Conservation (phyloP, 768 basidiomycete genomes). For the Hygrocybe punicea region DNA sequence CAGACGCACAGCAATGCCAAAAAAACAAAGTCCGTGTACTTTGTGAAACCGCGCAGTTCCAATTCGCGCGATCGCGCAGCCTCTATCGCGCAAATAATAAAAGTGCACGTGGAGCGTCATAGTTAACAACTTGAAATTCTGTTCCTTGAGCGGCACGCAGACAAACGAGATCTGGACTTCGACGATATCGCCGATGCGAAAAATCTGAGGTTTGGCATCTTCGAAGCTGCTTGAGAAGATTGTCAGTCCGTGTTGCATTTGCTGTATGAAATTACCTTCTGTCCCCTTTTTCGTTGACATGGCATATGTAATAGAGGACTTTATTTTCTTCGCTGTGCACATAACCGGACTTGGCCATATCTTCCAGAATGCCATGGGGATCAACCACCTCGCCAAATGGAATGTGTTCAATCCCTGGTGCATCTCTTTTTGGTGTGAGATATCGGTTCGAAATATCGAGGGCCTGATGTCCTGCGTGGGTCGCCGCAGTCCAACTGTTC, state of each 20-base stretch:
- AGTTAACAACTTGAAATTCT: conserved; percentile 13
- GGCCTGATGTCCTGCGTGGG: background rate
- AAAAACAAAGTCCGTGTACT: too few species aligned
- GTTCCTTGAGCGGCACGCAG: conserved; percentile 10
- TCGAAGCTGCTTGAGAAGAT: background rate
- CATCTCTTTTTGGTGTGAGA: background rate
- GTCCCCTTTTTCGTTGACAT: background rate
- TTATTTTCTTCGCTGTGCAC: background rate
- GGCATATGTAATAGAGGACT: background rate
- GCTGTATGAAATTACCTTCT: background rate
- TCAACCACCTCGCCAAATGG: background rate
- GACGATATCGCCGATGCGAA: conserved; percentile 14
- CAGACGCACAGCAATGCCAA: too few species aligned
- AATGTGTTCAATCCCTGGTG: background rate
- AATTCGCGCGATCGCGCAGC: too few species aligned
- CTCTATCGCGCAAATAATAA: too few species aligned
- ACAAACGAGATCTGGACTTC: conserved; percentile 13
- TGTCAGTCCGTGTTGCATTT: background rate
- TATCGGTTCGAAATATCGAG: background rate
- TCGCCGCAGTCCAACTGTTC: background rate
- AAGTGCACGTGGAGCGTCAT: too few species aligned
- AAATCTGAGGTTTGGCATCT: conserved; percentile 1
- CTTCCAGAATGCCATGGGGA: background rate
- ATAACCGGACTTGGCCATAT: background rate
- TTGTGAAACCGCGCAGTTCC: too few species aligned